Evolutionary conservation across 2,329 filamentous ascomycete genomes (phyloP), one percentile per base, ranked within the genome.

Genomic region (Microascus cirrosus): DNA sequence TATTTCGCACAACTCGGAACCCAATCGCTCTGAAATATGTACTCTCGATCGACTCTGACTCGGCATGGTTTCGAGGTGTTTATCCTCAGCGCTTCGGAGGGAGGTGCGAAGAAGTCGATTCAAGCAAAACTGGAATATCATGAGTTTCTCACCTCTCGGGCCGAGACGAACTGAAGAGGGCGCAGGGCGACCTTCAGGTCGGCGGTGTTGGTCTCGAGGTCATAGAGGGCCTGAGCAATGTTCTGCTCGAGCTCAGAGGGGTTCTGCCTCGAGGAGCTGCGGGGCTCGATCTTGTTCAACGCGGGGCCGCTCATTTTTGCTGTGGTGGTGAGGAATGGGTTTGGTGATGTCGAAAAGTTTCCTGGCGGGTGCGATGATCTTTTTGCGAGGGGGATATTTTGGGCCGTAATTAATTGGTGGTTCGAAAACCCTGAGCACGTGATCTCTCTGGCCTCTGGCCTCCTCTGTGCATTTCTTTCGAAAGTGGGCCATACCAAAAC

Each of bases 131-230:
- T 51, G 75, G n/a, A 24, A 20, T 48, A 22, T 50, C 45, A 50
- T 22, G 45, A 24, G 45, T 50, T 50, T 86, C 91, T 91, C 88
- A 99, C 94, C 93, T 99, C 94, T 79, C 92, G 90, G 76, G 94
- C 94, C 80, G 90, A 95, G 77, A 95, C 90, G 79, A 99, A 92
- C 85, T 99, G 94, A 79, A 99, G 87, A 77, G 94, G 94, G 74
- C 94, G 88, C 74, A 99, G 88, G 69, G 91, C 88, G 73, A 84
- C 85, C 89, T 93, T 95, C 80, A 99, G 89, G 80, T 99, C 94
- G 76, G 91, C 83, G 74, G 94, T 96, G 87, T 96, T 96, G 82
- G 86, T 92, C 90, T 99, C 94, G 79, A 99, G 90, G 74, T 99
- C 94, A 83, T 88, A 95, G 67, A 99, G 90, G 80, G 94, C 94